phyloP scores from a whole-genome alignment of 768 basidiomycete species.

The Amylocystis lapponica region DNA sequence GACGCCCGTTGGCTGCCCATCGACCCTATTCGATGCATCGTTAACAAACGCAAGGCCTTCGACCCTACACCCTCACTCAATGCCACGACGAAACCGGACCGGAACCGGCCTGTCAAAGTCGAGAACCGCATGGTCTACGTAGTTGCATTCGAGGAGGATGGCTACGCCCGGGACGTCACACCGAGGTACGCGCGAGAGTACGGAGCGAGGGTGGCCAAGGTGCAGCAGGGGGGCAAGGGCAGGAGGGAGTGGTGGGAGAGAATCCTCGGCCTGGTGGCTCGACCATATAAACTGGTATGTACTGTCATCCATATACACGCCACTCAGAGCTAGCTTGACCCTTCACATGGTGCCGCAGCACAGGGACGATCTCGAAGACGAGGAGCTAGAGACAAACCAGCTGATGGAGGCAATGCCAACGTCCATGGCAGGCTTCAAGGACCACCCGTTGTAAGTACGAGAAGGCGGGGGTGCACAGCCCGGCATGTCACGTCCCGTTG shows the following conservation, averaged over 20 bases:
- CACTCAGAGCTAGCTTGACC: not conserved
- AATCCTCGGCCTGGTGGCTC: conserved; percentile 52
- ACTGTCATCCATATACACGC: not conserved
- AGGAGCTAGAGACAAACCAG: conserved; percentile 73
- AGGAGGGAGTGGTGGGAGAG: conserved; percentile 84
- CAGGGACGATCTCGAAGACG: conserved; percentile 90
- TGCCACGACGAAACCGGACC: conserved; percentile 8
- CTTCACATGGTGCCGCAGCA: conserved; percentile 42
- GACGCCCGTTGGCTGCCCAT: conserved; percentile 91
- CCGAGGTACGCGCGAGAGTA: conserved; percentile 81
- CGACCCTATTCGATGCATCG: conserved; percentile 76
- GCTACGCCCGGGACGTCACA: conserved; percentile 87
- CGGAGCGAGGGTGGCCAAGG: conserved; percentile 72
- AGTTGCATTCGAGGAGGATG: conserved; percentile 91
- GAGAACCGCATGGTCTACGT: conserved; percentile 94
- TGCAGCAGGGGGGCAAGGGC: conserved; percentile 64
- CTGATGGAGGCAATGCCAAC: conserved; percentile 91
- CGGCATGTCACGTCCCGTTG: not conserved
- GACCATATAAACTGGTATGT: conserved; percentile 81
- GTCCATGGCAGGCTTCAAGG: conserved; percentile 87
- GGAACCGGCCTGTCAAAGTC: conserved; percentile 21
- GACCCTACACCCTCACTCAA: conserved; percentile 51
- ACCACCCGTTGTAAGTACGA: conserved; percentile 76
- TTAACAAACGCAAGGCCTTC: conserved; percentile 77
- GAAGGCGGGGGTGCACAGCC: conserved; percentile 5